Percentiles rank a stretch among this genome's conserved stretches.
Evolutionary conservation across 2,329 filamentous ascomycete genomes (phyloP).

Genomic region (Pseudogymnoascus sp.): DNA sequence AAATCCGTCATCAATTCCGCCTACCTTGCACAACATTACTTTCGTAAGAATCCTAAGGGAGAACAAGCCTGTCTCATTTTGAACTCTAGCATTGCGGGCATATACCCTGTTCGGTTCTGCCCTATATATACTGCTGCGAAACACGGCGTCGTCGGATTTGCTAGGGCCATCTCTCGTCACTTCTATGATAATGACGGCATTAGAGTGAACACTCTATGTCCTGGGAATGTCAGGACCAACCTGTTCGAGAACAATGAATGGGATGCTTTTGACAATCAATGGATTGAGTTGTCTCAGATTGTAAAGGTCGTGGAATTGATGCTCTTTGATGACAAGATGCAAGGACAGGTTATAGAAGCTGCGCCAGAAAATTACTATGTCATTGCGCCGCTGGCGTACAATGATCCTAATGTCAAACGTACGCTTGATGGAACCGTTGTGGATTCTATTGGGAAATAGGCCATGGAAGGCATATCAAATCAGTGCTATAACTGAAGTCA

Average conservation of each 20-base stretch:
- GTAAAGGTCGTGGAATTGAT: conserved; percentile 9
- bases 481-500: neutral
- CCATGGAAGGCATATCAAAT: neutral
- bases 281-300: conserved; percentile 10
- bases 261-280: conserved; percentile 8
- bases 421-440: conserved; percentile 4
- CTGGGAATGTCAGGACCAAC: conserved; percentile 12
- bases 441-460: neutral
- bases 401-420: conserved; percentile 7
- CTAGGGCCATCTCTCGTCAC: conserved; percentile 9
- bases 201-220: conserved; percentile 11
- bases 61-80: conserved; percentile 1
- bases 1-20: neutral
- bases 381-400: conserved; percentile 3
- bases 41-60: neutral
- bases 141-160: conserved; percentile 13
- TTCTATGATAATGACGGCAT: conserved; percentile 13
- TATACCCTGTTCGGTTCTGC: conserved; percentile 14
- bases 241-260: conserved; percentile 12
- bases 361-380: conserved; percentile 7
- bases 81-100: conserved; percentile 11
- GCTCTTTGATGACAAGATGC: conserved; percentile 2
- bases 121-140: conserved; percentile 15
- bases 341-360: conserved; percentile 7
- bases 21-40: conserved; percentile 1